These are phyloP conservation scores for Dissoconium aciculare DNA, from an alignment of 2,329 filamentous ascomycete genomes.

Conservation along the genomic window DNA sequence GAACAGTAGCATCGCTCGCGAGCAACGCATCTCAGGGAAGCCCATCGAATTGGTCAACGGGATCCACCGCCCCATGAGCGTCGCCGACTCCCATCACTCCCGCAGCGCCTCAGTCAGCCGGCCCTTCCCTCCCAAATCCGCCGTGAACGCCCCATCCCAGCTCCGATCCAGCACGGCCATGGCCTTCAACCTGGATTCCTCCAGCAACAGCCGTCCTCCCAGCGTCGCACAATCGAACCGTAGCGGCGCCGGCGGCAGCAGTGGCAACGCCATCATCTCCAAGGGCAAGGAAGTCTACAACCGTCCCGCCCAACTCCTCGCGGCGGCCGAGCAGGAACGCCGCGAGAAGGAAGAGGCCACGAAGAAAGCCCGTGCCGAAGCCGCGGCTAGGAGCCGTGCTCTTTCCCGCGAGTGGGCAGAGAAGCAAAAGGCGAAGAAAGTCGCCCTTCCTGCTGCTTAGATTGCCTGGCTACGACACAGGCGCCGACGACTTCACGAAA, in stretches of 20 bases:
- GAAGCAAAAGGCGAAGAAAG: conserved; percentile 28
- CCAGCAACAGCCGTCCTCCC: conserved; percentile 2
- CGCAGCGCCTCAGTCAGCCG: background rate
- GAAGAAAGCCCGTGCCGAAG: conserved; percentile 31
- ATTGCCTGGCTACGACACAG: no score
- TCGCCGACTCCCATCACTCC: background rate
- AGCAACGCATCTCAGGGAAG: conserved; percentile 20
- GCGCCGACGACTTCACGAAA: no score
- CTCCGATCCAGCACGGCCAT: no score
- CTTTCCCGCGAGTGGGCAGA: conserved; percentile 36
- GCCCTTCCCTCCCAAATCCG: background rate
- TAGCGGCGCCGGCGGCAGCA: conserved; percentile 11
- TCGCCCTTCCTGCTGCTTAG: background rate
- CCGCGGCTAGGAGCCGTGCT: conserved; percentile 31
- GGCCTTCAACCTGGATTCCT: no score
- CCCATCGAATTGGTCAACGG: conserved; percentile 4
- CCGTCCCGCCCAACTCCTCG: conserved; percentile 29
- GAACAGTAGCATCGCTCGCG: conserved; percentile 25
- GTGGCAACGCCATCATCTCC: conserved; percentile 16
- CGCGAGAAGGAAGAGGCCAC: conserved; percentile 35
- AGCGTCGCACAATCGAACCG: background rate
- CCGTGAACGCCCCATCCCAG: no score
- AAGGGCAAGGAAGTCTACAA: conserved; percentile 35
- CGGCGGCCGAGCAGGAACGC: conserved; percentile 27
- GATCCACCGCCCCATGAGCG: background rate